Evolutionary conservation across 768 basidiomycete genomes (phyloP).

Genomic region (Phlebiopsis flavidoalba): DNA sequence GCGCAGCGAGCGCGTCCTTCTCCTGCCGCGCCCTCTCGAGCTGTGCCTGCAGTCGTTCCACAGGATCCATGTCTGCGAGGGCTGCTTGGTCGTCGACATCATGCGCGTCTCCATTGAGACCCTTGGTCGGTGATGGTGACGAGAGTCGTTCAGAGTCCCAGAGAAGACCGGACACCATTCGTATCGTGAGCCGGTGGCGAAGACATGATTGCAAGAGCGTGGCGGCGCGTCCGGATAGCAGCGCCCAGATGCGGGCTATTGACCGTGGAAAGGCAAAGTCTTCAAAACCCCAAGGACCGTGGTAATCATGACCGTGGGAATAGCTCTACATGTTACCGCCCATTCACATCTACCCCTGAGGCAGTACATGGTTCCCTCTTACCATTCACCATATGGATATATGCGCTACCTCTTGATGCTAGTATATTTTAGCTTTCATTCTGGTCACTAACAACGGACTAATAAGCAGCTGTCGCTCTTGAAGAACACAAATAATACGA

Average conservation of each 20-base stretch:
- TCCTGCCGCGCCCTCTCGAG: constrained; percentile 74
- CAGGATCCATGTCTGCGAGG: constrained; percentile 40
- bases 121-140: constrained; percentile 22
- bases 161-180: constrained; percentile 18
- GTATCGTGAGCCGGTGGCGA: neutral
- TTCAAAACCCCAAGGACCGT: neutral
- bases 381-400: no score
- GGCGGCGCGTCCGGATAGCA: neutral
- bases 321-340: neutral
- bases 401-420: no score
- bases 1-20: constrained; percentile 79
- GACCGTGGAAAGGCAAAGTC: neutral
- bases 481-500: no score
- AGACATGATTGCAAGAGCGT: neutral
- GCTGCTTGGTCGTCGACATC: constrained; percentile 23
- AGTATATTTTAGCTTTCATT: no score
- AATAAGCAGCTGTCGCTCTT: no score
- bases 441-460: no score
- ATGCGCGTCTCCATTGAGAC: constrained; percentile 19
- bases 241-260: neutral
- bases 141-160: constrained; percentile 21
- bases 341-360: no score
- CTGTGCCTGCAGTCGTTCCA: constrained; percentile 64
- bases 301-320: neutral
- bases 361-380: no score